Percentiles rank a stretch among this genome's conserved stretches.
These are phyloP conservation scores for Didymosphaeria variabile DNA, from an alignment of 2,329 filamentous ascomycete genomes.

Conservation along the genomic window DNA sequence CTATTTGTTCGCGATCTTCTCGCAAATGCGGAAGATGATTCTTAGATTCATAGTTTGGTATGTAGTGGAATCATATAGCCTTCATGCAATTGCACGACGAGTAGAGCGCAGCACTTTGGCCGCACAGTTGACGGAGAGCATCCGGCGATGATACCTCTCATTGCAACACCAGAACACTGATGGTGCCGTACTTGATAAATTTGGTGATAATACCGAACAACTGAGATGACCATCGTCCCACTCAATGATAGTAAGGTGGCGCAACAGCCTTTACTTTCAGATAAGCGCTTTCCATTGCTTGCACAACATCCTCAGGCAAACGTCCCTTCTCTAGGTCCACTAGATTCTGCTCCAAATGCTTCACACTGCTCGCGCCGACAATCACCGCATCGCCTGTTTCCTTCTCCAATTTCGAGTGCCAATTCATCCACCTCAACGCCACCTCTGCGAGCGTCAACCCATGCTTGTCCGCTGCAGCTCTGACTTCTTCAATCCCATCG, in stretches of 20 bases:
- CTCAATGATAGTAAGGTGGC: neutral
- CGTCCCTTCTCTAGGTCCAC: constrained; percentile 69
- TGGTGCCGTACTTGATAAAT: neutral
- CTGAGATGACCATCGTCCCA: neutral
- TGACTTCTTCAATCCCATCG: constrained; percentile 53
- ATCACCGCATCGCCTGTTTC: constrained; percentile 65
- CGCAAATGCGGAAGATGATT: neutral
- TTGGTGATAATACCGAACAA: neutral
- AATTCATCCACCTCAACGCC: constrained; percentile 55
- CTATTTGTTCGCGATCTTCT: neutral
- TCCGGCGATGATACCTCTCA: no score
- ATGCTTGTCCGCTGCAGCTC: constrained; percentile 43
- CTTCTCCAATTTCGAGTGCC: constrained; percentile 61
- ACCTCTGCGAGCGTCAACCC: constrained; percentile 52
- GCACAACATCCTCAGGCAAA: constrained; percentile 77
- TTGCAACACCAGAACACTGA: no score
- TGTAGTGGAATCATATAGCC: neutral
- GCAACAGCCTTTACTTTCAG: neutral
- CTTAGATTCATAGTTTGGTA: neutral
- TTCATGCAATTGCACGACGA: no score
- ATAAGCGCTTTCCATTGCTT: constrained; percentile 66
- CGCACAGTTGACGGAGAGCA: no score
- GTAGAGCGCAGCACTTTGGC: no score
- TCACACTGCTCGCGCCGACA: constrained; percentile 64
- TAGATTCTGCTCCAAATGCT: constrained; percentile 65